Evolutionary conservation across 441 rosid species (phyloP), one percentile per base, ranked within the genome.

Genomic region (Adansonia madagascariensis): DNA sequence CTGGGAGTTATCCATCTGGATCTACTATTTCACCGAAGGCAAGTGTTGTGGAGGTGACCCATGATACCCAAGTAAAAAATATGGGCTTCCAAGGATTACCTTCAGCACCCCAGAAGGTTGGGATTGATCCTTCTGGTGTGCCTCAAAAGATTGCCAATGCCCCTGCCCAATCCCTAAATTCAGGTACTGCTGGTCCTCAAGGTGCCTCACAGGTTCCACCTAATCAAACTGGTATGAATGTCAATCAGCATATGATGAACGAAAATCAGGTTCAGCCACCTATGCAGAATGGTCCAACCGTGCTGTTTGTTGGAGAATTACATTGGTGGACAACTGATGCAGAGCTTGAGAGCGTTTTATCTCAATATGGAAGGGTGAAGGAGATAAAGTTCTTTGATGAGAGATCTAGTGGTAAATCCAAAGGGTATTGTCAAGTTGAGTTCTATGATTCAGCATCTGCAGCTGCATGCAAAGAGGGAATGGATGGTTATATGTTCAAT

Each of bases 301-400:
- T 87, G 90, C 83, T 95, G 75, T 93, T 88, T 83, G 97, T 95
- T 17, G 99, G 99, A 61, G 99, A 95, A 79, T 83, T 95, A 76
- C 98, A 95, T 79, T 95, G 99, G 99, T 95, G 99, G 99, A 95
- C 99, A 8, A 95, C 98, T 31, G 99, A 95, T 88, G 93, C 91
- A 2, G 99, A 95, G 86, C 87, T 95, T 78, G 99, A 95, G 82
- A 80, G 88, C 55, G 88, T 87, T 73, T 90, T 90, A 71, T 88
- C 91, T 82, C 94, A 90, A 76, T 94, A 89, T 78, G 98, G 98
- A 78, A 89, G 87, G 78, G 94, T 91, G 17, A 94, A 94, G 84
- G 97, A 94, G 86, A 87, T 94, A 53, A 94, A 92, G 84, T 94
- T 92, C 79, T 94, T 90, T 72, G 98, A 94, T 59, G 98, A 94